Evolutionary conservation across 208 protist species (phyloP).

Genomic region (Eutreptiella sp.): DNA sequence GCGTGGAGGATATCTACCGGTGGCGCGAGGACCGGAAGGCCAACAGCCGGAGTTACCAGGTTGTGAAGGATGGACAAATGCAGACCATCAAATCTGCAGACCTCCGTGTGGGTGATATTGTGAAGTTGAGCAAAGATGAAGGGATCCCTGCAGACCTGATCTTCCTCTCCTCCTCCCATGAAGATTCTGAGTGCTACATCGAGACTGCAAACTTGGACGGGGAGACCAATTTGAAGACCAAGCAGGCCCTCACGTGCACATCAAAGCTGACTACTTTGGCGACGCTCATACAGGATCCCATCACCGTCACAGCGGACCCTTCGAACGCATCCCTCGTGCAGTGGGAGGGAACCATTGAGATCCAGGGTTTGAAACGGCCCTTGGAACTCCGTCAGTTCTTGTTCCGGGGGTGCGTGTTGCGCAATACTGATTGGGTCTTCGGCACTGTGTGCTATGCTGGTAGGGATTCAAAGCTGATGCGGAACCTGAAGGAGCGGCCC

Average conservation of each 20-base stretch:
- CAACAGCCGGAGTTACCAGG: slow-evolving; percentile 52
- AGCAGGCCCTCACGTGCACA: slow-evolving; percentile 60
- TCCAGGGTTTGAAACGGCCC: slow-evolving; percentile 46
- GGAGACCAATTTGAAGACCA: slow-evolving; percentile 71
- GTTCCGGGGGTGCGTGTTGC: slow-evolving; percentile 73
- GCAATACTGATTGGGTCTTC: slow-evolving; percentile 83
- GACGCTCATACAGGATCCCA: slow-evolving; percentile 4
- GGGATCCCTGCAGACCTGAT: slow-evolving; percentile 77
- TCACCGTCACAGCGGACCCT: neutral
- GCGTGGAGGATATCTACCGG: slow-evolving; percentile 71
- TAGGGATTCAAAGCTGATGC: slow-evolving; percentile 79
- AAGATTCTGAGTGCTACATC: slow-evolving; percentile 64
- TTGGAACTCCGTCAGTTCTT: slow-evolving; percentile 72
- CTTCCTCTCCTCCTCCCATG: slow-evolving; percentile 56
- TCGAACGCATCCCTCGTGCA: slow-evolving; percentile 62
- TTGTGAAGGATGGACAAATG: slow-evolving; percentile 37
- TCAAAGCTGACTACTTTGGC: slow-evolving; percentile 51
- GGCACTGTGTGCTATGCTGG: slow-evolving; percentile 84
- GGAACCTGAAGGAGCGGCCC: slow-evolving; percentile 69
- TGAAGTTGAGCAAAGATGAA: slow-evolving; percentile 62
- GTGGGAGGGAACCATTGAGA: slow-evolving; percentile 60
- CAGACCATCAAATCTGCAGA: slow-evolving; percentile 46
- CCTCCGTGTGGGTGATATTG: slow-evolving; percentile 65
- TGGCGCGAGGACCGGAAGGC: slow-evolving; percentile 62
- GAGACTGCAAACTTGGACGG: slow-evolving; percentile 85